phyloP scores from a whole-genome alignment of 805 yeast species.

The Yamadazyma sp. region DNA sequence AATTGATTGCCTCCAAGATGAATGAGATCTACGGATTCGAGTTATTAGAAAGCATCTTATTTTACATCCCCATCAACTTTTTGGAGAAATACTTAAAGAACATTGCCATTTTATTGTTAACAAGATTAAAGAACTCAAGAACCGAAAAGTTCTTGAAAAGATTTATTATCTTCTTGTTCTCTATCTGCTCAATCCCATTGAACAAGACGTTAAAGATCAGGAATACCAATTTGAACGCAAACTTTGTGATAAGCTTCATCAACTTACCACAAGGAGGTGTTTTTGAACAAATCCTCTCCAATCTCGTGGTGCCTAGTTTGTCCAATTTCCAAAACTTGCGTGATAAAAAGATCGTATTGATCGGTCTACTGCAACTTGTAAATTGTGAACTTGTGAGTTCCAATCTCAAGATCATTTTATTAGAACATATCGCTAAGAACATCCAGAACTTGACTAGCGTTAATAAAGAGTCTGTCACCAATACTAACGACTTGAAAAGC shows the following conservation, averaged over 20 bases:
- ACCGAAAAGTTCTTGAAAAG: slow-evolving; percentile 80
- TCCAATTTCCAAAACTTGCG: slow-evolving; percentile 47
- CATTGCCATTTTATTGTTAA: slow-evolving; percentile 72
- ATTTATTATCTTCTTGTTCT: slow-evolving; percentile 55
- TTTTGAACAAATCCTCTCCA: slow-evolving; percentile 48
- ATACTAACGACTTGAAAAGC: slow-evolving; percentile 6
- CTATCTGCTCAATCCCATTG: slow-evolving; percentile 45
- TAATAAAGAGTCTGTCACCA: slow-evolving; percentile 5
- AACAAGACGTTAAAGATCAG: slow-evolving; percentile 28
- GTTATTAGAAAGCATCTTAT: slow-evolving; percentile 66
- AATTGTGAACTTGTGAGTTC: slow-evolving; percentile 22
- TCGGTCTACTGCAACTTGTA: slow-evolving; percentile 52
- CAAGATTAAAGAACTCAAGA: slow-evolving; percentile 75
- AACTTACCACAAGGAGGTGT: slow-evolving; percentile 70
- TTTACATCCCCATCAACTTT: slow-evolving; percentile 49
- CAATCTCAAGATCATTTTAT: slow-evolving; percentile 25
- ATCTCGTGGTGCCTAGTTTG: slow-evolving; percentile 55
- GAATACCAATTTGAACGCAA: slow-evolving; percentile 23
- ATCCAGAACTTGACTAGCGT: slow-evolving; percentile 30
- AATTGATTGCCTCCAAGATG: slow-evolving; percentile 78
- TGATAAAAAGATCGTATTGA: slow-evolving; percentile 53
- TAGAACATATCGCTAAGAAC: slow-evolving; percentile 35
- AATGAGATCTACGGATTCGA: slow-evolving; percentile 87
- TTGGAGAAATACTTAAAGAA: slow-evolving; percentile 62
- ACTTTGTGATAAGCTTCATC: slow-evolving; percentile 60